Conservation (phyloP, 768 basidiomycete genomes). For the Kwoniella europaea region DNA sequence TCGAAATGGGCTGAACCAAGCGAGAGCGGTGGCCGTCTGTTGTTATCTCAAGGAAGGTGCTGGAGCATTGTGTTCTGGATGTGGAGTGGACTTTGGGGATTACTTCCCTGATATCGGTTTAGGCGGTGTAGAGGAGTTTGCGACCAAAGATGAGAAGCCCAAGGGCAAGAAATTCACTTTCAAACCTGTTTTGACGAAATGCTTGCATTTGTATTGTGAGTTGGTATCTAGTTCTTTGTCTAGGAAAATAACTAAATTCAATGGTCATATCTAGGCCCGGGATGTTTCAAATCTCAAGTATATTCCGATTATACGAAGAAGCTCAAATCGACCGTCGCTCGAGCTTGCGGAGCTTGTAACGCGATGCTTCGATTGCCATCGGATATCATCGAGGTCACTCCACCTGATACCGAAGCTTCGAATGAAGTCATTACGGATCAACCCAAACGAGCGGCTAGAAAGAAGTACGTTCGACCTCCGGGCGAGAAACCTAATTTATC, state of each 20-base stretch:
- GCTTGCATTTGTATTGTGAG: constrained; percentile 89
- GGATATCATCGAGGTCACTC: constrained; percentile 83
- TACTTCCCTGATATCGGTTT: constrained; percentile 45
- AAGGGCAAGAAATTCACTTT: constrained; percentile 39
- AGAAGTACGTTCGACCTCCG: constrained; percentile 46
- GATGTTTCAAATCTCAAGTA: constrained; percentile 79
- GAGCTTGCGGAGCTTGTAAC: constrained; percentile 78
- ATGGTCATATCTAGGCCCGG: constrained; percentile 40
- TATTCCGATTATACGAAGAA: constrained; percentile 79
- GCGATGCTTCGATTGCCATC: constrained; percentile 65
- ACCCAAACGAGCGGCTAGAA: constrained; percentile 31
- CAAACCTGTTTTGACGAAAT: constrained; percentile 78
- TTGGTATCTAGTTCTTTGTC: not conserved
- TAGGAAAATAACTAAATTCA: constrained; percentile 4
- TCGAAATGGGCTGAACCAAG: constrained; percentile 75
- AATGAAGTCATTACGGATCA: constrained; percentile 34
- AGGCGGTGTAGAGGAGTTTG: constrained; percentile 37
- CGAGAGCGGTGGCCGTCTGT: constrained; percentile 79
- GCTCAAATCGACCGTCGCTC: constrained; percentile 63
- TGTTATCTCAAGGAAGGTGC: constrained; percentile 82
- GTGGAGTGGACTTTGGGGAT: constrained; percentile 73
- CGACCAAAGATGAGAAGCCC: constrained; percentile 58
- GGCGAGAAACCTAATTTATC: constrained; percentile 62
- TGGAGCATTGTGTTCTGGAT: constrained; percentile 87
- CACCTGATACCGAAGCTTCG: constrained; percentile 66